These are phyloP conservation scores for Vaccinium myrtillus DNA, from an alignment of 148 eudicot species.

Conservation along the genomic window DNA sequence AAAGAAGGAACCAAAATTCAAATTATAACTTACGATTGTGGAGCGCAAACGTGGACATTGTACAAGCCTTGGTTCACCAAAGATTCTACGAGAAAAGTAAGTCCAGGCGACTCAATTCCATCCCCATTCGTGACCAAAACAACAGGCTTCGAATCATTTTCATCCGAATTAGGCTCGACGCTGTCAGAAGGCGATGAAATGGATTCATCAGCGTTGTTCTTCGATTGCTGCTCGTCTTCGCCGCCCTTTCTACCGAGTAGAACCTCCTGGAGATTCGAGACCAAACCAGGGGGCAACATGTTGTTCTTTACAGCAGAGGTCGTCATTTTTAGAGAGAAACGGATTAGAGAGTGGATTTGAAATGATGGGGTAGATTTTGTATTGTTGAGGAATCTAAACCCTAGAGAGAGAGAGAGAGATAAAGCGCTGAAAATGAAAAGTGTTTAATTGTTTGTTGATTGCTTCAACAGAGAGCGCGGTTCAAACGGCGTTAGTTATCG, in stretches of 20 bases:
- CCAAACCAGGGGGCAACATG: constrained; percentile 58
- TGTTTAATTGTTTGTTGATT: constrained; percentile 4
- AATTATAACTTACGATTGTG: constrained; percentile 60
- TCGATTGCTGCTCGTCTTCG: constrained; percentile 20
- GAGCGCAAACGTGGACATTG: constrained; percentile 76
- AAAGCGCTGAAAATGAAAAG: constrained; percentile 22
- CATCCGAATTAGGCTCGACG: constrained; percentile 27
- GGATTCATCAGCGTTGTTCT: constrained; percentile 23
- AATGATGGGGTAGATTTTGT: not conserved
- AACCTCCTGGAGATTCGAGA: constrained; percentile 60
- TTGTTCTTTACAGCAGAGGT: constrained; percentile 39
- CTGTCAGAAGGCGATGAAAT: constrained; percentile 24
- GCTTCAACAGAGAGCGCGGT: constrained; percentile 29
- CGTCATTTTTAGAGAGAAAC: constrained; percentile 24
- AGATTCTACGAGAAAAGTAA: constrained; percentile 60
- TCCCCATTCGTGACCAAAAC: constrained; percentile 82
- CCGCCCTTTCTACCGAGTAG: constrained; percentile 39
- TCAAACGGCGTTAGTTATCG: constrained; percentile 34
- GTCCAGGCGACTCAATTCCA: constrained; percentile 78
- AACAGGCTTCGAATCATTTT: constrained; percentile 45
- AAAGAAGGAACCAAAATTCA: not conserved
- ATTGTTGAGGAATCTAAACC: constrained; percentile 20
- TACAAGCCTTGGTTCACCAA: constrained; percentile 58
- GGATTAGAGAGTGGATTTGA: not conserved
- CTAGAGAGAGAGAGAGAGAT: constrained; percentile 22